phyloP scores from a whole-genome alignment of 2,329 filamentous ascomycete genomes.

The Talaromyces sp. region DNA sequence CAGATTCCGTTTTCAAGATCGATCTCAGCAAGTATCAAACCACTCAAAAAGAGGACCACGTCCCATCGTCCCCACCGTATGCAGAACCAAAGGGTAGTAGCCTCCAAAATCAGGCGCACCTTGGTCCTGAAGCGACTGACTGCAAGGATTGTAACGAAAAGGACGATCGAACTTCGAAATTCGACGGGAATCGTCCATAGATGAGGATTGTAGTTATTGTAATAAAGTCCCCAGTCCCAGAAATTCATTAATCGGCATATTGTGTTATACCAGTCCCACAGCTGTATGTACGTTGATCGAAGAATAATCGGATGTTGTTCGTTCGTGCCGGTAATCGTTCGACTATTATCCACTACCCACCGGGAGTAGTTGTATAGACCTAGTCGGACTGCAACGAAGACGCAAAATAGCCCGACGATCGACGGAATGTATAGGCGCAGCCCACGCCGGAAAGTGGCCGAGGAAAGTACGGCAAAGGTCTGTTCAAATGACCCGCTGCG shows the following conservation, averaged over 20 bases:
- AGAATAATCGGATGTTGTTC: slow-evolving; percentile 44
- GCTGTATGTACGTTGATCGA: slow-evolving; percentile 31
- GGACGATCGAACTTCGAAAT: slow-evolving; percentile 44
- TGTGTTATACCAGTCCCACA: slow-evolving; percentile 36
- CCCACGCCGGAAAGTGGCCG: slow-evolving; percentile 43
- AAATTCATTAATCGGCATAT: slow-evolving; percentile 35
- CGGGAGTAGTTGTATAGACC: slow-evolving; percentile 41
- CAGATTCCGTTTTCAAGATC: slow-evolving; percentile 41
- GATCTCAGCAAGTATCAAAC: slow-evolving; percentile 43
- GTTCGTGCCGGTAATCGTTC: slow-evolving; percentile 39
- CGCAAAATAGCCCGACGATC: slow-evolving; percentile 38
- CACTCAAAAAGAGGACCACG: slow-evolving; percentile 40
- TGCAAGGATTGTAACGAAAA: slow-evolving; percentile 41
- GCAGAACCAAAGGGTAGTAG: slow-evolving; percentile 36
- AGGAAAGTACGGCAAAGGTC: slow-evolving; percentile 39
- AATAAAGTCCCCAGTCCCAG: slow-evolving; percentile 39
- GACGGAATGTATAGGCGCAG: slow-evolving; percentile 44
- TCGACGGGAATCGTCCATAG: slow-evolving; percentile 48
- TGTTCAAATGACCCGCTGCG: slow-evolving; percentile 37
- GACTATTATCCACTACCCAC: slow-evolving; percentile 33
- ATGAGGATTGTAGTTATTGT: slow-evolving; percentile 46
- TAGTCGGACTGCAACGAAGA: slow-evolving; percentile 42
- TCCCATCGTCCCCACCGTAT: slow-evolving; percentile 45
- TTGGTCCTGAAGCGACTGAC: slow-evolving; percentile 35
- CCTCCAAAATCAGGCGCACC: slow-evolving; percentile 34